phyloP scores from a whole-genome alignment of 106 monocot species.

The Dioscorea alata region DNA sequence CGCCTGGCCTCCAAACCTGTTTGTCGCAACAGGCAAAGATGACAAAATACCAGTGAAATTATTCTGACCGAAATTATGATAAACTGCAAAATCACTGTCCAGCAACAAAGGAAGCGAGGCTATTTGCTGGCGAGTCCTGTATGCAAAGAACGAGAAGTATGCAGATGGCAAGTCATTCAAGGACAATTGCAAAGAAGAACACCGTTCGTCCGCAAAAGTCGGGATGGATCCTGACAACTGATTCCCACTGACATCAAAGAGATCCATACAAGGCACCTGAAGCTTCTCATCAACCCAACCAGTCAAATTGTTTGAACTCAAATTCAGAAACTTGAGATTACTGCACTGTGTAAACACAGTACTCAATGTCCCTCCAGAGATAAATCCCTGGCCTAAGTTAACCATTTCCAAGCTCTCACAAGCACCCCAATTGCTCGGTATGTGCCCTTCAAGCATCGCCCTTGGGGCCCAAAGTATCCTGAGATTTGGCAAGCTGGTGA shows the following conservation, averaged over 20 bases:
- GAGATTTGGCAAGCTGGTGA: constrained; percentile 54
- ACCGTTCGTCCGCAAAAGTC: constrained; percentile 22
- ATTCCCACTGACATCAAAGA: constrained; percentile 86
- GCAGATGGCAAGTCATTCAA: constrained; percentile 26
- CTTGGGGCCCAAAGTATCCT: constrained; percentile 86
- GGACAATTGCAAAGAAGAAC: constrained; percentile 20
- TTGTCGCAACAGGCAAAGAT: constrained; percentile 38
- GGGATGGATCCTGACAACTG: constrained; percentile 61
- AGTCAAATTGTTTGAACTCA: constrained; percentile 73
- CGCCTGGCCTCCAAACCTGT: constrained; percentile 25
- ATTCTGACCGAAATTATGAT: constrained; percentile 73
- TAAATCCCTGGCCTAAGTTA: constrained; percentile 64
- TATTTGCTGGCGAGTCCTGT: constrained; percentile 12
- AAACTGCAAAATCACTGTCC: constrained; percentile 13
- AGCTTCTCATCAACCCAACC: constrained; percentile 51
- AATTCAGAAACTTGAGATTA: constrained; percentile 66
- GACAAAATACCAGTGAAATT: constrained; percentile 64
- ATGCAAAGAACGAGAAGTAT: constrained; percentile 47
- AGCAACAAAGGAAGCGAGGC: constrained; percentile 13
- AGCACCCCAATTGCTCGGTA: constrained; percentile 62
- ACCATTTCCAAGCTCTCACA: constrained; percentile 77
- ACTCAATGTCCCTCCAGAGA: constrained; percentile 43
- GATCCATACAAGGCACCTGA: constrained; percentile 74
- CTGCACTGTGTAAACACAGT: constrained; percentile 40
- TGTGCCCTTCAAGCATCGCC: constrained; percentile 53